A percentile compares a stretch with the other conserved stretches of the same genome.
phyloP scores from a whole-genome alignment of 257 asterid genomes.

The Solanum ossicruentum region DNA sequence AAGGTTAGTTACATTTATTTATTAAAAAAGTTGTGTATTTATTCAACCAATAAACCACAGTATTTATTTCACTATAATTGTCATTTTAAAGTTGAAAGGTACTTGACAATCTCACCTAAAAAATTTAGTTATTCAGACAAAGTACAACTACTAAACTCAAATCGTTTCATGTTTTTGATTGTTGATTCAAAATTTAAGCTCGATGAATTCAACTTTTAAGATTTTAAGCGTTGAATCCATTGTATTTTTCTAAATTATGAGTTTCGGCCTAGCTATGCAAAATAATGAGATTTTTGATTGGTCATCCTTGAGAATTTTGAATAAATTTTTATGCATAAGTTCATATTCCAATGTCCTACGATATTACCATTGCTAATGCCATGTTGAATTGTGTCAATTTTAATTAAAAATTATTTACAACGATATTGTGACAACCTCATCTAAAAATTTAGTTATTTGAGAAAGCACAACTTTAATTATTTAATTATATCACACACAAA shows the following conservation, averaged over 20 bases:
- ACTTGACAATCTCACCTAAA: background rate
- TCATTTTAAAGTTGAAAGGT: background rate
- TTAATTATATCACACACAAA: too few relatives aligned
- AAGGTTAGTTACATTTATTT: background rate
- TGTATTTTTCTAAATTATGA: background rate
- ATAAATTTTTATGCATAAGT: background rate
- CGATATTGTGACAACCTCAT: too few relatives aligned
- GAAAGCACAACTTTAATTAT: too few relatives aligned
- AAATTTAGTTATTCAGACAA: background rate
- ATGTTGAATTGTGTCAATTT: background rate
- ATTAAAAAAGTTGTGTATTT: background rate
- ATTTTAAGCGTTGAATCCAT: background rate
- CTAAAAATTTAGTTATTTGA: too few relatives aligned
- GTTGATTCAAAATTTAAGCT: background rate
- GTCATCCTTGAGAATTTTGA: background rate
- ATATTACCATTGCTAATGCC: background rate
- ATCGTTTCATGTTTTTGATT: background rate
- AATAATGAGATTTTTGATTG: background rate
- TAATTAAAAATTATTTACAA: background rate
- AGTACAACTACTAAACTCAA: background rate
- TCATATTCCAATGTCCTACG: background rate
- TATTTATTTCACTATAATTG: background rate
- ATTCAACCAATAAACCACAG: background rate
- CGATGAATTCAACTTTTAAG: background rate
- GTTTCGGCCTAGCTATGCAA: background rate